These are phyloP conservation scores for Phaffia tasmanica DNA, from an alignment of 768 basidiomycete genomes.

Conservation along the genomic window DNA sequence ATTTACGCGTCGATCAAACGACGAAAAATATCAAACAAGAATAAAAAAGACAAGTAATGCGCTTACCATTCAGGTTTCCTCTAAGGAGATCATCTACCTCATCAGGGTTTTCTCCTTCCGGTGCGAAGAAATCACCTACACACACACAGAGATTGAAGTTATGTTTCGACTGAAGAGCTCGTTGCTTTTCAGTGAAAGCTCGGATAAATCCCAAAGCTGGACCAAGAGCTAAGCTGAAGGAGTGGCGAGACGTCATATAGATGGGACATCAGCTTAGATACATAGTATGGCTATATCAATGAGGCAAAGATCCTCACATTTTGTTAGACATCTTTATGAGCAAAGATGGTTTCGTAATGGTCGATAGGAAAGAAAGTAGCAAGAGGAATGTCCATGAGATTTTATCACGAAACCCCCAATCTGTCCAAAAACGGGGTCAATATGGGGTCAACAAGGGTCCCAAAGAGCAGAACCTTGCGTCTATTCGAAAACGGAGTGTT, in stretches of 20 bases:
- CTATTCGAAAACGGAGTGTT: too few relatives aligned
- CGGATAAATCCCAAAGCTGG: slow-evolving; percentile 10
- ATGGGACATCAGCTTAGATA: neutral
- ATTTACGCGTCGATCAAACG: neutral
- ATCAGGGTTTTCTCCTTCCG: slow-evolving; percentile 4
- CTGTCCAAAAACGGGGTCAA: too few relatives aligned
- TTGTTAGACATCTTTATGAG: too few relatives aligned
- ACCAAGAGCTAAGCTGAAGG: slow-evolving; percentile 23
- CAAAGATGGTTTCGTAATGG: too few relatives aligned
- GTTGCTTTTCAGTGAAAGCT: slow-evolving; percentile 19
- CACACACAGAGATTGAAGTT: slow-evolving; percentile 14
- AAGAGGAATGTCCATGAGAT: too few relatives aligned
- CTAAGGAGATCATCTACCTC: slow-evolving; percentile 16
- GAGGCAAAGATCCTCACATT: too few relatives aligned
- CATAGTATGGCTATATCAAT: too few relatives aligned
- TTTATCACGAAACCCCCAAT: too few relatives aligned
- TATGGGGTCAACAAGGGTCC: too few relatives aligned
- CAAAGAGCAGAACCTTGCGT: too few relatives aligned
- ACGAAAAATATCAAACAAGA: neutral
- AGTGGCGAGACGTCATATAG: neutral
- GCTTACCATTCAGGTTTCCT: slow-evolving; percentile 15
- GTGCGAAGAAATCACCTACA: slow-evolving; percentile 22
- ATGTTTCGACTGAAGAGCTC: slow-evolving; percentile 24
- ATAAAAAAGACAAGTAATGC: neutral
- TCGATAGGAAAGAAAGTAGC: too few relatives aligned